Evolutionary conservation across 306 rosid species (phyloP).

Genomic region (Macrotyloma uniflorum): DNA sequence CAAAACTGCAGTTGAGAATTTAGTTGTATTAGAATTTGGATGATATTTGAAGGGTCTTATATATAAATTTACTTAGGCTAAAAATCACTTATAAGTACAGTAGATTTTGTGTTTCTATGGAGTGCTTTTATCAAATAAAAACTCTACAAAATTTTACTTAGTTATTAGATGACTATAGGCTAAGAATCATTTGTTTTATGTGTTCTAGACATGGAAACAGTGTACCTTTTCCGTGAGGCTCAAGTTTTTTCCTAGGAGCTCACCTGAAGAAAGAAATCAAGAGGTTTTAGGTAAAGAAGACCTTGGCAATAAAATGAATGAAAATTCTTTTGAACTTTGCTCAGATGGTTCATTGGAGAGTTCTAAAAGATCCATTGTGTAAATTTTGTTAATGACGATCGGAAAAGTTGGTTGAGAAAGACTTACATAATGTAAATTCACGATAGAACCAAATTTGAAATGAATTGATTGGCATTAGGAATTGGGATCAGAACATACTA

Average conservation of each 20-base stretch:
- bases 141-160: background rate
- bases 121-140: background rate
- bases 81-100: background rate
- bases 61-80: background rate
- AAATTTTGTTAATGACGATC: background rate
- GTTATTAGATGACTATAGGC: slow-evolving; percentile 4
- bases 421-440: background rate
- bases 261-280: background rate
- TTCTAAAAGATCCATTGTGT: background rate
- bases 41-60: slow-evolving; percentile 9
- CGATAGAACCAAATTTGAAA: slow-evolving; percentile 4
- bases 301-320: slow-evolving; percentile 7
- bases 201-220: slow-evolving; percentile 13
- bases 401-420: slow-evolving; percentile 9
- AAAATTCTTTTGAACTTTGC: background rate
- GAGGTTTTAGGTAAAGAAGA: slow-evolving; percentile 23
- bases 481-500: slow-evolving; percentile 8
- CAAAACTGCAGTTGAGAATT: background rate
- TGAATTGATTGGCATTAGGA: slow-evolving; percentile 23
- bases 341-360: slow-evolving; percentile 17
- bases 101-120: background rate
- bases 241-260: slow-evolving; percentile 10
- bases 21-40: slow-evolving; percentile 14
- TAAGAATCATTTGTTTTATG: slow-evolving; percentile 8
- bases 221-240: slow-evolving; percentile 13